Evolutionary conservation across 1,284 basidiomycete genomes (phyloP).

Genomic region (Fistulina hepatica): DNA sequence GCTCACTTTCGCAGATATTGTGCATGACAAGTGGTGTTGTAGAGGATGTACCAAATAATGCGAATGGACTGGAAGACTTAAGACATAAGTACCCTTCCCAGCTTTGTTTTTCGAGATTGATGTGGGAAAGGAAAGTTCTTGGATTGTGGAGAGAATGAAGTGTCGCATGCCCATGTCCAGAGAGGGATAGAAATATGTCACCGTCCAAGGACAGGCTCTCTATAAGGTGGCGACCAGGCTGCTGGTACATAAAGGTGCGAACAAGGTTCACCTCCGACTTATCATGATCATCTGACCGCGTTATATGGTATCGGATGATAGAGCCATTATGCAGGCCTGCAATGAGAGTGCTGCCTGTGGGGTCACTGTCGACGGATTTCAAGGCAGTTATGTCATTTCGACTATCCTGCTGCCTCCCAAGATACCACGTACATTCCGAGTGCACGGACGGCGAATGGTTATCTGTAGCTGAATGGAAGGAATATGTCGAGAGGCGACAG

Average conservation of each 20-base stretch:
- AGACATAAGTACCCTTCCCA: conserved; percentile 52
- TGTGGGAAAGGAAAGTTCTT: conserved; percentile 16
- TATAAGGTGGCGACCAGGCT: conserved; percentile 29
- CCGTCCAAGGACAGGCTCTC: conserved; percentile 42
- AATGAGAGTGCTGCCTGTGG: conserved; percentile 38
- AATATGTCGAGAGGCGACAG: conserved; percentile 45
- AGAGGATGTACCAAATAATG: conserved; percentile 56
- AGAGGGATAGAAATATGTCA: conserved; percentile 41
- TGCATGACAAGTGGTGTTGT: conserved; percentile 47
- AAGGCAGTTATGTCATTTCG: conserved; percentile 41
- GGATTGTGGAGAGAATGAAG: conserved; percentile 22
- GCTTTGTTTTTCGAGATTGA: conserved; percentile 39
- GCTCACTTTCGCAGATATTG: conserved; percentile 33
- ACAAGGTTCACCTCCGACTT: conserved; percentile 20
- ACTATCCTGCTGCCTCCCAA: conserved; percentile 27
- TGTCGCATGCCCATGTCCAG: conserved; percentile 39
- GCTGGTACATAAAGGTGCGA: conserved; percentile 9
- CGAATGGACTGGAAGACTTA: conserved; percentile 42
- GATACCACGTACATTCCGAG: conserved; percentile 40
- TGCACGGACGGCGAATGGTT: conserved; percentile 28
- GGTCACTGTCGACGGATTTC: conserved; percentile 37
- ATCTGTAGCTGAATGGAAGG: conserved; percentile 27
- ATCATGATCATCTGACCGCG: conserved; percentile 9
- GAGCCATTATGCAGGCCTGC: conserved; percentile 53
- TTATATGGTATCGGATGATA: conserved; percentile 32